Evolutionary conservation across 495 filamentous ascomycete species (phyloP).

Genomic region (Articulospora tetracladia): DNA sequence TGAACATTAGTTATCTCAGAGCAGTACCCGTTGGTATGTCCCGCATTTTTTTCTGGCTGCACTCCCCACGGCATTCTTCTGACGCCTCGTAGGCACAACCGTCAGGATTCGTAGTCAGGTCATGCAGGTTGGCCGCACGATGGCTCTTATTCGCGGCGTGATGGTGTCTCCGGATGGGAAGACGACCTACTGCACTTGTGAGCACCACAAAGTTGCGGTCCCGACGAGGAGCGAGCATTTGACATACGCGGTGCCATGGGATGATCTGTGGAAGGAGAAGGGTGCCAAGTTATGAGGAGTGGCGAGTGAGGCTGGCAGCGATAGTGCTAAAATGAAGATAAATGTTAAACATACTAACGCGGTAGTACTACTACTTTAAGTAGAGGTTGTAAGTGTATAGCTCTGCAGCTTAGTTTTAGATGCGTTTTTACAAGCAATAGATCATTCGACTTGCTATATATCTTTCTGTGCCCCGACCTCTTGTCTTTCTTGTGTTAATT

Average conservation of each 20-base stretch:
- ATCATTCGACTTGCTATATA: too few relatives aligned
- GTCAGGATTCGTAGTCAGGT: slow-evolving; percentile 32
- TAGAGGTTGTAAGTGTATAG: too few relatives aligned
- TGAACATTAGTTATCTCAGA: slow-evolving; percentile 36
- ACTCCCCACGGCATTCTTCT: neutral
- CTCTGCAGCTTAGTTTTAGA: too few relatives aligned
- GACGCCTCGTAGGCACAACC: slow-evolving; percentile 29
- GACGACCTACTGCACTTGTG: slow-evolving; percentile 33
- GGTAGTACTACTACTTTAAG: too few relatives aligned
- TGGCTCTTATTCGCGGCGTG: slow-evolving; percentile 39
- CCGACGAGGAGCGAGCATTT: slow-evolving; percentile 32
- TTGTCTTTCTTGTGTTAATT: too few relatives aligned
- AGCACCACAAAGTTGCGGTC: slow-evolving; percentile 43
- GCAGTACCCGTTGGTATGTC: slow-evolving; percentile 23
- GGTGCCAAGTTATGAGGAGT: slow-evolving; percentile 3
- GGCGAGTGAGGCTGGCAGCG: neutral
- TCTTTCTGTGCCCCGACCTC: too few relatives aligned
- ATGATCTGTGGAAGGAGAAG: slow-evolving; percentile 26
- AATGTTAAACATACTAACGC: too few relatives aligned
- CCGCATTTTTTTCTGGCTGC: neutral
- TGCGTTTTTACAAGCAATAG: too few relatives aligned
- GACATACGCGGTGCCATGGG: slow-evolving; percentile 29
- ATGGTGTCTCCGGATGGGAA: slow-evolving; percentile 38
- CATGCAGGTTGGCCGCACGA: slow-evolving; percentile 34
- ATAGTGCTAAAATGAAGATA: neutral